Evolutionary conservation across 139 green algal genomes (phyloP).

Genomic region (Pedinophyceae sp.): DNA sequence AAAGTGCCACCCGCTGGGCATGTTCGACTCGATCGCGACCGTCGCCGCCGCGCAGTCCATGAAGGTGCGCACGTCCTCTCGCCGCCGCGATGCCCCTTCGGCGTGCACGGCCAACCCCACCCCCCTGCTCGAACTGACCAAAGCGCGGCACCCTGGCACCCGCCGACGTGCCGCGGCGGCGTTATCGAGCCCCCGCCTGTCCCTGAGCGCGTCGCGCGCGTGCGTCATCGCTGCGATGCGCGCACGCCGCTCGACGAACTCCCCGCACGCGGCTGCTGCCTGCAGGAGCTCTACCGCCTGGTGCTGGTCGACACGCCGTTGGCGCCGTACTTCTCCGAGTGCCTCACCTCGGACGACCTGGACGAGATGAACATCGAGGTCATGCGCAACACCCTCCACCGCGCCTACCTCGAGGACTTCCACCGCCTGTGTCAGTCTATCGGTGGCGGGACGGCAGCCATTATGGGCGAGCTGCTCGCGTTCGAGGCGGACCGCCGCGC

Average conservation of each 20-base stretch:
- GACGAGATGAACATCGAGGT: slow-evolving; percentile 99
- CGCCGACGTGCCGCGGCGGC: too few species aligned
- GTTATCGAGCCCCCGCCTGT: too few species aligned
- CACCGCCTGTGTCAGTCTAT: slow-evolving; percentile 54
- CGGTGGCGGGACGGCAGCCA: slow-evolving; percentile 68
- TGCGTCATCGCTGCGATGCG: too few species aligned
- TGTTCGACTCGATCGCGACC: slow-evolving; percentile 92
- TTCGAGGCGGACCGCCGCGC: slow-evolving; percentile 95
- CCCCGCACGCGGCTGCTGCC: too few species aligned
- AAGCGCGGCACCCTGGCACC: too few species aligned
- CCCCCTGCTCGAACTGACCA: too few species aligned
- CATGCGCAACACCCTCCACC: slow-evolving; percentile 95
- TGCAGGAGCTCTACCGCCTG: slow-evolving; percentile 91
- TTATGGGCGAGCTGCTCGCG: slow-evolving; percentile 84
- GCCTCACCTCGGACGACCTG: slow-evolving; percentile 54
- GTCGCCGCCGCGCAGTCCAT: slow-evolving; percentile 91
- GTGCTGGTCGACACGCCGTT: slow-evolving; percentile 94
- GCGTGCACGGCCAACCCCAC: too few species aligned
- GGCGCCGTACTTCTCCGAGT: slow-evolving; percentile 80
- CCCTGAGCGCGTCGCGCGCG: too few species aligned
- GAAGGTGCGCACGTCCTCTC: too few species aligned
- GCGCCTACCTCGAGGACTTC: slow-evolving; percentile 98
- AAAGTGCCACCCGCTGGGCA: slow-evolving; percentile 95
- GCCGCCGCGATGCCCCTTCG: too few species aligned
- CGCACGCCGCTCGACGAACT: too few species aligned